phyloP scores from a whole-genome alignment of 1,284 basidiomycete species.

The Microbotryum intermedium region DNA sequence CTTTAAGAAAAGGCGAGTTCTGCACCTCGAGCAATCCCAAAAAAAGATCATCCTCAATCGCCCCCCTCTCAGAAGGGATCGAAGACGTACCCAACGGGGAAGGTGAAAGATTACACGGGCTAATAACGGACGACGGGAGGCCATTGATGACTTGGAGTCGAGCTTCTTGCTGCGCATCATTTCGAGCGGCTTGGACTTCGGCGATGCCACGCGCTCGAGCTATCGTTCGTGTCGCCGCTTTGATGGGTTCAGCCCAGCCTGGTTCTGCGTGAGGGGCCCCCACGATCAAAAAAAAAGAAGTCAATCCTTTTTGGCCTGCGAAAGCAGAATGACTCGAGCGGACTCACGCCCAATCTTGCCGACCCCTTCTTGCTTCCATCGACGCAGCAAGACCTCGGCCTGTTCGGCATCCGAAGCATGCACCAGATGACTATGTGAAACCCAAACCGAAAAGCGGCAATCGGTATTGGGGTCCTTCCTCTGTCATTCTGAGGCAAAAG shows the following conservation, averaged over 20 bases:
- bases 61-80: not conserved
- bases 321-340: slow-evolving; percentile 24
- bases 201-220: slow-evolving; percentile 70
- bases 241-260: slow-evolving; percentile 82
- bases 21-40: too few relatives aligned
- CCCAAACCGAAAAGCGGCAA: slow-evolving; percentile 4
- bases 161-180: slow-evolving; percentile 34
- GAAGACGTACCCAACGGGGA: slow-evolving; percentile 52
- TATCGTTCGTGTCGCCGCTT: slow-evolving; percentile 58
- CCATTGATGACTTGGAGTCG: slow-evolving; percentile 73
- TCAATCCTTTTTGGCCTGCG: too few relatives aligned
- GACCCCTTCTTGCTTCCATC: slow-evolving; percentile 84
- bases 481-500: slow-evolving; percentile 5
- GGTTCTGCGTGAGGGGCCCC: slow-evolving; percentile 52
- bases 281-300: not conserved
- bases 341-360: slow-evolving; percentile 76
- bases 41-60: too few relatives aligned
- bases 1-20: too few relatives aligned
- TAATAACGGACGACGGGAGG: slow-evolving; percentile 41
- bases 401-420: slow-evolving; percentile 91
- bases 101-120: not conserved
- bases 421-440: slow-evolving; percentile 63
- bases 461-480: not conserved
- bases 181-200: slow-evolving; percentile 48
- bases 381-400: slow-evolving; percentile 72